Conservation (phyloP, 2,329 filamentous ascomycete genomes). For the Hypoxylon sp. region DNA sequence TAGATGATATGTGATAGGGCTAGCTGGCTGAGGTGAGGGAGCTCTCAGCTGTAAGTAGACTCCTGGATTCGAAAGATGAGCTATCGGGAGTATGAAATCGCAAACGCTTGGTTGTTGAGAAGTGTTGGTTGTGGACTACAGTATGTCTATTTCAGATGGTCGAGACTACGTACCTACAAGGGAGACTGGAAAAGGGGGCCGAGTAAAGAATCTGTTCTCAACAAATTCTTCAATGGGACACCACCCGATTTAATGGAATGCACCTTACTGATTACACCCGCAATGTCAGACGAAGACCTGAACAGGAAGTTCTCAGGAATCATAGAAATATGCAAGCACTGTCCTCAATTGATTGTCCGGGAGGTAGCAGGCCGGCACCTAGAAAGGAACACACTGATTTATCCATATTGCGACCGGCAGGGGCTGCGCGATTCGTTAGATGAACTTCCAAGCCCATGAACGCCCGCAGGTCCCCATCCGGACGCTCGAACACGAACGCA, state of each 20-base stretch:
- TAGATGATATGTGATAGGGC: slow-evolving; percentile 21
- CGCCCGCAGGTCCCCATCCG: slow-evolving; percentile 16
- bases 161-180: too few species aligned
- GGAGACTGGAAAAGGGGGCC: too few species aligned
- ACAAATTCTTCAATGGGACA: slow-evolving; percentile 4
- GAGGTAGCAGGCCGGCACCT: slow-evolving; percentile 22
- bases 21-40: neutral
- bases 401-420: slow-evolving; percentile 33
- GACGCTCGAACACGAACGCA: slow-evolving; percentile 16
- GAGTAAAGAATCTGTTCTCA: neutral
- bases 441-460: slow-evolving; percentile 15
- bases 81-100: neutral
- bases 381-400: slow-evolving; percentile 26
- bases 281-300: neutral
- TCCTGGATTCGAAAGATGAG: too few species aligned
- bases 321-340: slow-evolving; percentile 25
- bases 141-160: neutral
- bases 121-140: neutral
- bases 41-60: neutral
- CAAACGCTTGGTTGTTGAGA: neutral
- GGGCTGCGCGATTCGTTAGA: slow-evolving; percentile 9
- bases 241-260: neutral
- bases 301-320: neutral
- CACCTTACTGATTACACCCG: neutral
- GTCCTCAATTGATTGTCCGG: slow-evolving; percentile 23